Base-by-base conservation (phyloP, 768 basidiomycete genomes). In the Hypsizygus marmoreus region DNA sequence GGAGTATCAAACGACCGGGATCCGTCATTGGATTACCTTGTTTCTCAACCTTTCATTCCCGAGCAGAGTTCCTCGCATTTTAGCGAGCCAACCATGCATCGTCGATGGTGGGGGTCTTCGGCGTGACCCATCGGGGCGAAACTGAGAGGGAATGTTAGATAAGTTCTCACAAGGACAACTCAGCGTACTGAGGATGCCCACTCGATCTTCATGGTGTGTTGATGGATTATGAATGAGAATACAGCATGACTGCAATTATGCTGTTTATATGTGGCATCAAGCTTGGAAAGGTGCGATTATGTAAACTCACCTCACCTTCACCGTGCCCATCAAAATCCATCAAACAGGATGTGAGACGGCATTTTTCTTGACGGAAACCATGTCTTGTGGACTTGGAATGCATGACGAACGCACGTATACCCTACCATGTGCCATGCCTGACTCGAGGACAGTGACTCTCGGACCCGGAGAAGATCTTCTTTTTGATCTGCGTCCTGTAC, bases 21-120 rank as follows among this genome's bases (percentile, higher is more conserved):
- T 51, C 10, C 20, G 25, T 42, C n/a, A 17, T 11, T 37, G 36
- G 48, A 61, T 35, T 52, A 77, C 79, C 63, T 68, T 76, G 42
- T 61, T 72, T 50, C 86, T 74, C 36, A 84, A 65, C 14, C 52
- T 57, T 58, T 88, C 85, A 57, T 86, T 72, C 26, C 84, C 85
- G 24, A 74, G 59, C 24, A 88, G 69, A 10, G 86, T 88, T 19
- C 86, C 87, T 49, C 86, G 76, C 78, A 82, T 77, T 65, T 88
- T 89, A n/a, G 82, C 80, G 48, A 88, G 69, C 85, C 86, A 89
- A 24, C 87, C 87, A 53, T 89, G 87, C 63, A 86, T 74, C 9
- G 76, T 75, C 5, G 77, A 82, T 31, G 77, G 75, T 24, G 71
- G 74, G 37, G 76, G 80, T 34, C 66, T 72, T 30, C 70, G 67